phyloP scores from a whole-genome alignment of 768 basidiomycete genomes.

The Kwoniella bestiolae region DNA sequence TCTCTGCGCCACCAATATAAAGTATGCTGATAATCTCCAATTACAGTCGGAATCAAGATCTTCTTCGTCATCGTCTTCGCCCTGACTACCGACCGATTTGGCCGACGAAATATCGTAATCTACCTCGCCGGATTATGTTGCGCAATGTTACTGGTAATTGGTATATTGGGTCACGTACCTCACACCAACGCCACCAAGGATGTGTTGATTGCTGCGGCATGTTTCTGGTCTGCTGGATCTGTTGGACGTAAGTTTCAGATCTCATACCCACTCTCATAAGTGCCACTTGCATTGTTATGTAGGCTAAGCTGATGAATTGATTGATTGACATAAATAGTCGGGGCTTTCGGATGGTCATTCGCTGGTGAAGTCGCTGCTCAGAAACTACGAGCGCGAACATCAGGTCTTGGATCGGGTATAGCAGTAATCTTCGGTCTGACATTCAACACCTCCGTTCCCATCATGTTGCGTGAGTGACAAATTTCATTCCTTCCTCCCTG shows the following conservation, averaged over 20 bases:
- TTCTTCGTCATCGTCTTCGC: conserved; percentile 23
- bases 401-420: conserved; percentile 32
- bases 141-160: conserved; percentile 29
- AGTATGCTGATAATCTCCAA: neutral
- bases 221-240: conserved; percentile 26
- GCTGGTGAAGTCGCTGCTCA: conserved; percentile 29
- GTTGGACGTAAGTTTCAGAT: conserved; percentile 20
- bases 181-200: conserved; percentile 16
- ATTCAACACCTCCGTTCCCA: conserved; percentile 32
- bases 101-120: conserved; percentile 29
- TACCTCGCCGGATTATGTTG: conserved; percentile 11
- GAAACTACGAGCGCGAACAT: conserved; percentile 26
- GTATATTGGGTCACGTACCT: conserved; percentile 26
- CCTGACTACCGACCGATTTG: conserved; percentile 27
- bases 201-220: conserved; percentile 17
- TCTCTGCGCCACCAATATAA: neutral
- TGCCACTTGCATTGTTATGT: too few species aligned
- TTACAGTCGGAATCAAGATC: conserved; percentile 25
- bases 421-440: conserved; percentile 28
- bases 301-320: neutral
- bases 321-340: conserved; percentile 4
- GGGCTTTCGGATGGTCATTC: conserved; percentile 27
- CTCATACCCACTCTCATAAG: neutral
- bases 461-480: conserved; percentile 22
- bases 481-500: neutral